Percentiles rank a stretch among this genome's conserved stretches.
Conservation (phyloP, 225 moss, liverwort and hornwort genomes). For the Polytrichum commune region DNA sequence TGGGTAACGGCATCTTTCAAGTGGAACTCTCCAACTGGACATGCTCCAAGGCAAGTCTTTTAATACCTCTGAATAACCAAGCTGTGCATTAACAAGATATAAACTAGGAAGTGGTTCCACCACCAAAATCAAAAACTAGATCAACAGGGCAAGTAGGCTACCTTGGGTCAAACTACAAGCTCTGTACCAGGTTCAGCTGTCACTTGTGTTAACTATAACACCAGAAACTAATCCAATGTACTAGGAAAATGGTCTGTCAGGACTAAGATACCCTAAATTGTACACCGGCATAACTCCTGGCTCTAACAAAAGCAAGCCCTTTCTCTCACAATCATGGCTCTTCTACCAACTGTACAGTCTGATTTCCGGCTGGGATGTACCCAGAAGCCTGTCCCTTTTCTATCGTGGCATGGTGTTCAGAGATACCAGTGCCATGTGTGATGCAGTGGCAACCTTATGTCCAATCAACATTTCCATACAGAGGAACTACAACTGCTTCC, state of each 20-base stretch:
- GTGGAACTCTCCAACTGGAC: neutral
- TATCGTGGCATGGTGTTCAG: neutral
- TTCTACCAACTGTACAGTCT: neutral
- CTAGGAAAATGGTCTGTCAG: neutral
- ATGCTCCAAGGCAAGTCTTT: neutral
- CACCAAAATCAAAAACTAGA: neutral
- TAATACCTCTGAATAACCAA: neutral
- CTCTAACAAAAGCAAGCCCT: neutral
- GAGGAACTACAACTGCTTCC: no score
- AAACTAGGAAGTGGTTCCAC: neutral
- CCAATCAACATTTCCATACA: no score
- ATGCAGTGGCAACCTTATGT: neutral
- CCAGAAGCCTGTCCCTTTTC: neutral
- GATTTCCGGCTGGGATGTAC: neutral
- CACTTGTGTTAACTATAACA: neutral
- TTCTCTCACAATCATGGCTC: neutral
- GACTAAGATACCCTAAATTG: neutral
- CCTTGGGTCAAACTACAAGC: neutral
- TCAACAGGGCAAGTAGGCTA: neutral
- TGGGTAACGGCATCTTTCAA: neutral
- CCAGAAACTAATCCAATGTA: neutral
- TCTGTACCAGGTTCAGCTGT: neutral
- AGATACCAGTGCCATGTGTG: neutral
- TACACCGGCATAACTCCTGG: slow-evolving; percentile 1
- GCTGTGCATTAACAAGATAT: neutral